Percentiles rank a stretch among this genome's conserved stretches.
Conservation (phyloP, 2,329 filamentous ascomycete species). For the Colletotrichum australisinense region DNA sequence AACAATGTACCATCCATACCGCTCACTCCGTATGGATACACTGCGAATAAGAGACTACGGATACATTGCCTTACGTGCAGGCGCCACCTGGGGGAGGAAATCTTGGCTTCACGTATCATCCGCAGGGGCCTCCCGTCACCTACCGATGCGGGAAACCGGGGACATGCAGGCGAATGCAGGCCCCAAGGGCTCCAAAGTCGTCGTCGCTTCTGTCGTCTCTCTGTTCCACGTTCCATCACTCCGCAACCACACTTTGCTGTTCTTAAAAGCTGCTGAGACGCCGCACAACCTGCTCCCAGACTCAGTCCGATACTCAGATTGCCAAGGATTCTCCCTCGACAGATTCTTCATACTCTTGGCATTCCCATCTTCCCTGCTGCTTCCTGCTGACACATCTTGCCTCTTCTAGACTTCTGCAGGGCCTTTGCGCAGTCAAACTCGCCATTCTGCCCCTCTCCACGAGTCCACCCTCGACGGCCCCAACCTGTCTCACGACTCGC, state of each 20-base stretch:
- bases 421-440: not conserved
- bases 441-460: not conserved
- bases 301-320: slow-evolving; percentile 33
- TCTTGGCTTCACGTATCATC: not conserved
- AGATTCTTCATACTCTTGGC: slow-evolving; percentile 2
- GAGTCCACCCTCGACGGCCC: not conserved
- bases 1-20: not conserved
- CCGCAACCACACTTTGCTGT: slow-evolving; percentile 1
- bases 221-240: not conserved
- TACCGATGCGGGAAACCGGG: slow-evolving; percentile 6
- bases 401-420: not conserved
- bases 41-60: too few relatives aligned
- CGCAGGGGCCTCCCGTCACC: slow-evolving; percentile 4
- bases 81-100: not conserved
- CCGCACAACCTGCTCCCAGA: slow-evolving; percentile 34
- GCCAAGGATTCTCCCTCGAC: slow-evolving; percentile 32
- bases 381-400: slow-evolving; percentile 19
- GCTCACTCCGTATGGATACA: too few relatives aligned
- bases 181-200: not conserved
- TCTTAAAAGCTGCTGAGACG: slow-evolving; percentile 36
- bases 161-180: not conserved
- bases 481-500: slow-evolving; percentile 7
- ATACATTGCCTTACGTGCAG: not conserved
- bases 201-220: slow-evolving; percentile 2
- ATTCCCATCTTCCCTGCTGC: not conserved